Conservation (phyloP, 164 flowering plant genomes). For the Macadamia integrifolia region DNA sequence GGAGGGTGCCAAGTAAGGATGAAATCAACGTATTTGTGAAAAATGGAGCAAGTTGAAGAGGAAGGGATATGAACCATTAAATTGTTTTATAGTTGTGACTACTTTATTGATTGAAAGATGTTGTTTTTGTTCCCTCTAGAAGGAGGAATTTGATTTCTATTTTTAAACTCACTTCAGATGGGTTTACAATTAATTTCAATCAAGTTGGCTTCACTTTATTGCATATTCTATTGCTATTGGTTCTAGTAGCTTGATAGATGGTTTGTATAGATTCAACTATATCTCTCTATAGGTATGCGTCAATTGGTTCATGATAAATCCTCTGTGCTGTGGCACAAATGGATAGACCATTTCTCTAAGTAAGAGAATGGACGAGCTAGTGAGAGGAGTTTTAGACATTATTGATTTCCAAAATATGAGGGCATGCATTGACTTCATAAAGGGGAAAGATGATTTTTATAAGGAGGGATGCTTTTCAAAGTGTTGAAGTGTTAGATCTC, state of each 20-base stretch:
- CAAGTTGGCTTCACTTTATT: no score
- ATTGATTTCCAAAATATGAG: conserved; percentile 8
- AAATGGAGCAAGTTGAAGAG: neutral
- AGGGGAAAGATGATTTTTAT: conserved; percentile 8
- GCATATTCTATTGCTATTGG: no score
- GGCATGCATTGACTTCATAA: conserved; percentile 8
- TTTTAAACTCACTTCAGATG: no score
- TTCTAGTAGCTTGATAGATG: no score
- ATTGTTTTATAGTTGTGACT: no score
- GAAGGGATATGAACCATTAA: conserved; percentile 1
- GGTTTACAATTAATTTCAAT: no score
- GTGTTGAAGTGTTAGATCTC: conserved; percentile 3
- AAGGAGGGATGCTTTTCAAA: conserved; percentile 3
- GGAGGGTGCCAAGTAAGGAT: neutral
- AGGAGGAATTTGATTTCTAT: no score
- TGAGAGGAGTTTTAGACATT: conserved; percentile 11
- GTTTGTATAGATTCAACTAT: neutral
- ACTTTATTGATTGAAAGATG: no score
- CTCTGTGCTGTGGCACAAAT: no score
- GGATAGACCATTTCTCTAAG: neutral
- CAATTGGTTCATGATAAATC: neutral
- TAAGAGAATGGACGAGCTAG: conserved; percentile 10
- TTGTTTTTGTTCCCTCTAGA: no score
- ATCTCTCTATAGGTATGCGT: neutral
- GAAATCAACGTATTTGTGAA: conserved; percentile 1